Base-by-base conservation (phyloP, 768 basidiomycete species). In the Kwoniella botswanensis region DNA sequence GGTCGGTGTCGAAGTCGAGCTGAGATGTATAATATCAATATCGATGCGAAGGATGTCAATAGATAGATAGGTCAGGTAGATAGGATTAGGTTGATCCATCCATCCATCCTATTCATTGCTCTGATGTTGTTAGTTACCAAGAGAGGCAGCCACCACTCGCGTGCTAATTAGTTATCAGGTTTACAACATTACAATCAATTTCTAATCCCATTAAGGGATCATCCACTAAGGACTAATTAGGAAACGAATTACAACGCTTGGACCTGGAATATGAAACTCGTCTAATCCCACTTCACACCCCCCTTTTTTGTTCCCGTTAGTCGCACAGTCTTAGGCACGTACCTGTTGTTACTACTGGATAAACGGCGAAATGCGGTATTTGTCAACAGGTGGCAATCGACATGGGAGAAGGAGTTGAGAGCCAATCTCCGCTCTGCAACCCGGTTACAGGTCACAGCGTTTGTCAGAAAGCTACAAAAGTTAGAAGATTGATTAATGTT, bases 181-280 rank as follows among this genome's bases (percentile, higher is more conserved):
- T 35, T 35, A 35, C 35, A 11, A 5, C 41, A 55, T 55, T 24
- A 55, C 54, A 7, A 55, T 24, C 21, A 11, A 24, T 55, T 22
- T 1, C 12, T 24, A 55, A 12, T 21, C 24, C 21, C 42, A 12
- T 29, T 21, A 3, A 11, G 12, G 12, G 21, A 26, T 21, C 15
- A 53, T 55, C 58, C 12, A 9, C 35, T 67, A 67, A 60, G 60
- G 21, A 11, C 3, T 13, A 12, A 65, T 65, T 63, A 63, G 62
- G 24, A 60, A 63, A 35, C 35, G 35, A 35, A 1, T 0, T 26
- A 43, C 41, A 56, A 61, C 59, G 59, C 59, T 43, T 61, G 59
- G 59, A 24, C 59, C 43, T 46, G 42, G 12, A 43, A 61, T 61
- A 42, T 61, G 59, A 61, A 61, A 61, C 59, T 26, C 46, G 46